phyloP scores from a whole-genome alignment of 768 basidiomycete species.

The Collybia mongolica region DNA sequence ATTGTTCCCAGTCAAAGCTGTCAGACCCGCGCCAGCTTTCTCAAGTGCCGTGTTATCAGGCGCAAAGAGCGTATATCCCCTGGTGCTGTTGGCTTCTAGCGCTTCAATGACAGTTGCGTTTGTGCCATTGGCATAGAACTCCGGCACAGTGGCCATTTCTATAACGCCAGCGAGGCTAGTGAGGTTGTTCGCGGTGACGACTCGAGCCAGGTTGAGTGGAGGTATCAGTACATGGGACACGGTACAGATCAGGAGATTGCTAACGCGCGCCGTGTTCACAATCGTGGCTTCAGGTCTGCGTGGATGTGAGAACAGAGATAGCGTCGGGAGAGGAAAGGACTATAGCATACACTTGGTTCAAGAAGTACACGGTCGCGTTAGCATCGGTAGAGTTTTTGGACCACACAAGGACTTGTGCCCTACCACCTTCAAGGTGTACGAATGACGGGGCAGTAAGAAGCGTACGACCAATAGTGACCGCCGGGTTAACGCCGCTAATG shows the following conservation, averaged over 20 bases:
- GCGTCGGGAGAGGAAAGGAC: neutral
- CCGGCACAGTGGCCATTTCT: constrained; percentile 20
- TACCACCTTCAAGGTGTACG: constrained; percentile 56
- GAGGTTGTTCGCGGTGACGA: constrained; percentile 42
- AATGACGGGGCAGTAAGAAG: constrained; percentile 48
- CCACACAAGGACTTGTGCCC: constrained; percentile 56
- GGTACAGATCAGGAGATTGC: constrained; percentile 40
- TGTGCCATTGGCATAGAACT: constrained; percentile 20
- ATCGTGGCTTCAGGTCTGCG: constrained; percentile 22
- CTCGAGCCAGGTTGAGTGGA: constrained; percentile 45
- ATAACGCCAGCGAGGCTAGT: constrained; percentile 35
- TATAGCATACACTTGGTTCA: constrained; percentile 47
- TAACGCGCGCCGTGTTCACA: constrained; percentile 36
- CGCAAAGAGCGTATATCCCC: constrained; percentile 67
- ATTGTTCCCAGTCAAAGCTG: constrained; percentile 38
- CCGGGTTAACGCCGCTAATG: constrained; percentile 44
- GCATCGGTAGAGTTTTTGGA: constrained; percentile 24
- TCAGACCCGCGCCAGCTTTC: constrained; percentile 28
- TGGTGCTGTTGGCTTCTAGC: constrained; percentile 29
- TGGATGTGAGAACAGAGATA: neutral
- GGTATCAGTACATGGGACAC: constrained; percentile 50
- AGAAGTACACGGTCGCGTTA: constrained; percentile 37
- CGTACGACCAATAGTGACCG: constrained; percentile 63
- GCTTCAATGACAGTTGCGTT: constrained; percentile 33
- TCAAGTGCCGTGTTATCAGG: constrained; percentile 54